These are phyloP conservation scores for Diospyros kaki DNA, from an alignment of 148 eudicot genomes.

Conservation along the genomic window DNA sequence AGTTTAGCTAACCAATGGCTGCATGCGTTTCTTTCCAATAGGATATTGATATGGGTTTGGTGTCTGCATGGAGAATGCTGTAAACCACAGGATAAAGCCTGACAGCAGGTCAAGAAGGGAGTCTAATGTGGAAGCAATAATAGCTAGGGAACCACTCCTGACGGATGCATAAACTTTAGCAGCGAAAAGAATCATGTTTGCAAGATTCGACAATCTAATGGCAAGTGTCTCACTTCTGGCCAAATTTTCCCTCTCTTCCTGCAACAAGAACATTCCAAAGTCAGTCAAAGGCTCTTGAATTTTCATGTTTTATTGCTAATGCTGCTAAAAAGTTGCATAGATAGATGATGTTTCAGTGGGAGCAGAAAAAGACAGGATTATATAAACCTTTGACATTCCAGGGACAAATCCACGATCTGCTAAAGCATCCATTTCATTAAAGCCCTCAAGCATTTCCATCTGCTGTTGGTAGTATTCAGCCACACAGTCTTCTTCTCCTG, in stretches of 20 bases:
- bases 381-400: conserved; percentile 63
- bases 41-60: conserved; percentile 83
- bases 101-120: conserved; percentile 82
- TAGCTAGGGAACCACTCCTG: conserved; percentile 76
- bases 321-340: background rate
- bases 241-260: conserved; percentile 72
- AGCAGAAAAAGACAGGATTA: background rate
- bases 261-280: conserved; percentile 16
- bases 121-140: conserved; percentile 83
- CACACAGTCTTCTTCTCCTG: conserved; percentile 78
- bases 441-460: conserved; percentile 76
- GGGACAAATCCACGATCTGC: conserved; percentile 84
- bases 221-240: conserved; percentile 77
- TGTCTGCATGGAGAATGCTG: conserved; percentile 83
- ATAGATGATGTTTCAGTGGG: too few relatives aligned
- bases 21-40: conserved; percentile 90
- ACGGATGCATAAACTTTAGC: conserved; percentile 81
- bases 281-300: conserved; percentile 4
- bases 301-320: background rate
- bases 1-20: conserved; percentile 68
- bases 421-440: conserved; percentile 81
- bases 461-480: conserved; percentile 87
- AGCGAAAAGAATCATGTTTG: conserved; percentile 72
- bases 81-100: conserved; percentile 85
- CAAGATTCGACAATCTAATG: conserved; percentile 69